phyloP scores from a whole-genome alignment of 2,329 filamentous ascomycete species.

The Pseudogymnoascus sp. region DNA sequence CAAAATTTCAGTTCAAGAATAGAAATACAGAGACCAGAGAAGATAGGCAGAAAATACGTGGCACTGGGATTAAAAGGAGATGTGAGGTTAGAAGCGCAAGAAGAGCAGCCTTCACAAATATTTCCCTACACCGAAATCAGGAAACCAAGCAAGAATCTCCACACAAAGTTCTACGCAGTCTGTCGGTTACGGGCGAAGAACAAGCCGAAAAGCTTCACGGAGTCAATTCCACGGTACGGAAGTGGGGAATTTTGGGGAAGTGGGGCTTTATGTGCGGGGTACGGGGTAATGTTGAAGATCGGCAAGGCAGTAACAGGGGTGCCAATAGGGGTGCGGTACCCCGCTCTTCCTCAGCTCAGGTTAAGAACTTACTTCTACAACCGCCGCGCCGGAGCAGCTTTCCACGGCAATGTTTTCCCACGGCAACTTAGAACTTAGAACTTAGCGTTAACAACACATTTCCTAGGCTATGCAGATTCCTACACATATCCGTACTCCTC shows the following conservation, averaged over 20 bases:
- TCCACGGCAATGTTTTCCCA: background rate
- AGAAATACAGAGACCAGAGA: background rate
- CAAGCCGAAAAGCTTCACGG: background rate
- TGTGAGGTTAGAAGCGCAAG: background rate
- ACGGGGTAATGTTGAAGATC: background rate
- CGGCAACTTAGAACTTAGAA: background rate
- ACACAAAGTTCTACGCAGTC: background rate
- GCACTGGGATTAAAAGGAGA: background rate
- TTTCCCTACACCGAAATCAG: background rate
- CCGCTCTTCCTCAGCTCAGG: background rate
- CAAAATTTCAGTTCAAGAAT: background rate
- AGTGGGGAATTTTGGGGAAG: background rate
- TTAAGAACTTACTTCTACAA: background rate
- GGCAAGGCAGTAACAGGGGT: background rate
- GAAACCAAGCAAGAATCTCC: background rate
- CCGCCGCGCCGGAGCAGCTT: background rate
- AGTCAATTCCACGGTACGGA: too few relatives aligned
- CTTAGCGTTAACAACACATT: background rate
- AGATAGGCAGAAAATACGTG: background rate
- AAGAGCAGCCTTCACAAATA: background rate
- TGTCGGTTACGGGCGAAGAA: background rate
- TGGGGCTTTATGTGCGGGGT: background rate
- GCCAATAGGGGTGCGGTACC: background rate
- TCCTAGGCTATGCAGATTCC: background rate
- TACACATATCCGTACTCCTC: background rate